Evolutionary conservation across 2,329 filamentous ascomycete genomes (phyloP), one percentile per base, ranked within the genome.

Genomic region (Rutstroemia sp.): DNA sequence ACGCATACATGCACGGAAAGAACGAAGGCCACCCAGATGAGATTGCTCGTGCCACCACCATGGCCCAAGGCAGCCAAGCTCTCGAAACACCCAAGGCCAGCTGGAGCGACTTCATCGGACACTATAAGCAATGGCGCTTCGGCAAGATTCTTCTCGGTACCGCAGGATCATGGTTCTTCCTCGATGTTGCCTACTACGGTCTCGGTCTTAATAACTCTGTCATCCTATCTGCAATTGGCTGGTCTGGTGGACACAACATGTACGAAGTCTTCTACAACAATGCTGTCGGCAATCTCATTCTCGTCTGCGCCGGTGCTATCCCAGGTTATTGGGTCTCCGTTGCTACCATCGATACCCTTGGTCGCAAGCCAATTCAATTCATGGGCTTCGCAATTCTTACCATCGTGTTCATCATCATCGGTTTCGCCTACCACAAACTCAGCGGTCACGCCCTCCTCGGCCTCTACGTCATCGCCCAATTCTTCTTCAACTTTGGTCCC

Each of bases 271-370:
- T 92, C 60, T 82, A 83, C 71, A 88, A 87, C 67, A 84, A 83
- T 56, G 87, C 88, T 7, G 79, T 90, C 2, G 89, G 88, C 23
- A 89, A 89, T 70, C 79, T 92, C 57, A 90, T 92, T 61, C 72
- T 92, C 37, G 80, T 88, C 57, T 88, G 86, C 63, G 88, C 88
- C 8, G 88, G 88, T 51, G 84, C 88, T 9, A 81, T 92, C 5
- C 89, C 88, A 0, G 89, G 89, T 7, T 92, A 92, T 73, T 92
- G 87, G 87, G 80, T 86, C 14, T 88, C 87, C 1, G 82, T 92
- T 25, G 77, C 87, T 12, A 83, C 82, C 0, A 82, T 92, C 60
- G 89, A 94, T 69, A 89, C 80, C 1, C 63, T 92, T 14, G 89
- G 89, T 16, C 86, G 89, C 58, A 92, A 90, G 70, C 80, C 87